Evolutionary conservation across 2,329 filamentous ascomycete genomes (phyloP).

Genomic region (Thelonectria blattea): DNA sequence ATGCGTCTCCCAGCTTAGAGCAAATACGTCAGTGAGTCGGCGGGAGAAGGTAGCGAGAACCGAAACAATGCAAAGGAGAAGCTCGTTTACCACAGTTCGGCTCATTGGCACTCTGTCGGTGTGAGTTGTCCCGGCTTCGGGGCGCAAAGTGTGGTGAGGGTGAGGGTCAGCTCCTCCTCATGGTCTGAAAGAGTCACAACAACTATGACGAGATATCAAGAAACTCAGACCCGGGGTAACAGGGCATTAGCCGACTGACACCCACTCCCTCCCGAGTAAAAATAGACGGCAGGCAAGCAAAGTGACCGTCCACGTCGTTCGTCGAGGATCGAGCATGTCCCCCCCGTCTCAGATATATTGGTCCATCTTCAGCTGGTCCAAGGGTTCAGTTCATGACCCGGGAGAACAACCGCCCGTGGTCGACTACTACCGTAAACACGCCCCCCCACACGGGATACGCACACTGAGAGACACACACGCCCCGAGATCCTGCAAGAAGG

Average conservation of each 20-base stretch:
- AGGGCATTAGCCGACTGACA: neutral
- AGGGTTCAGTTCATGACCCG: conserved; percentile 7
- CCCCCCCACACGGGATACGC: conserved; percentile 2
- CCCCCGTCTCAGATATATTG: conserved; percentile 33
- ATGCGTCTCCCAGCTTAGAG: too few species aligned
- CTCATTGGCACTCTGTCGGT: neutral
- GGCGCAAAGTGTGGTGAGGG: neutral
- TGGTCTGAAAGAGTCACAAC: neutral
- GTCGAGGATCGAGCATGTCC: conserved; percentile 11
- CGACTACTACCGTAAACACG: neutral
- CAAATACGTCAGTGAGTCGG: neutral
- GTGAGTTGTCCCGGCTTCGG: neutral
- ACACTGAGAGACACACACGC: neutral
- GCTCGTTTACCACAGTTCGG: neutral
- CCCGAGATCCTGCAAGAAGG: conserved; percentile 29
- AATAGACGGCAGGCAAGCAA: conserved; percentile 1
- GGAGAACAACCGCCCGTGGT: neutral
- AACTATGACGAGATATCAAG: neutral
- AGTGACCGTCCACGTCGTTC: conserved; percentile 10
- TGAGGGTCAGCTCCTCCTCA: too few species aligned
- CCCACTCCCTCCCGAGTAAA: conserved; percentile 2
- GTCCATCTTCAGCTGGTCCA: conserved; percentile 21
- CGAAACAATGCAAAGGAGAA: neutral
- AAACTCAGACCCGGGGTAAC: neutral
- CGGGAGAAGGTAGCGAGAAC: neutral